A percentile compares a stretch with the other conserved stretches of the same genome.
Evolutionary conservation across 371 early-diverging fungal species (phyloP).

Genomic region (Mortierella sp.): DNA sequence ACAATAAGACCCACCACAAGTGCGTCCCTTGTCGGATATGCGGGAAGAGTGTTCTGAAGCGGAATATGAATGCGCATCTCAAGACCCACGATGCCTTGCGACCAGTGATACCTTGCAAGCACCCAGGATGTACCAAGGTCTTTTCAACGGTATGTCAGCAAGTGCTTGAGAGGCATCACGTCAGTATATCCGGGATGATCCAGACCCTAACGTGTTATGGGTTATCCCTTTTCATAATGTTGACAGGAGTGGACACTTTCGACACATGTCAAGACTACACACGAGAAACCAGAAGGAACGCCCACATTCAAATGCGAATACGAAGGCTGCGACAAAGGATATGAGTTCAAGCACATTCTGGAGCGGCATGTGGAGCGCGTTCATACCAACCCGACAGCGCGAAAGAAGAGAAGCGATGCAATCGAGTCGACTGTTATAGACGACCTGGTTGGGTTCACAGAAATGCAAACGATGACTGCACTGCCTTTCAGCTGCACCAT

Average conservation of each 20-base stretch:
- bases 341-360: slow-evolving; percentile 67
- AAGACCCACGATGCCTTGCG: slow-evolving; percentile 33
- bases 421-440: slow-evolving; percentile 14
- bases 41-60: slow-evolving; percentile 57
- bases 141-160: slow-evolving; percentile 53
- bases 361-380: slow-evolving; percentile 58
- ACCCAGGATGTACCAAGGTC: slow-evolving; percentile 36
- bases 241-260: slow-evolving; percentile 42
- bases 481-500: slow-evolving; percentile 23
- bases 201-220: no score
- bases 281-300: slow-evolving; percentile 43
- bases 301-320: slow-evolving; percentile 56
- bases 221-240: not conserved
- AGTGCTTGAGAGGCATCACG: no score
- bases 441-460: slow-evolving; percentile 23
- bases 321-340: slow-evolving; percentile 61
- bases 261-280: slow-evolving; percentile 56
- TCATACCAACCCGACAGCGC: slow-evolving; percentile 27
- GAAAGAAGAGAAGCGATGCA: slow-evolving; percentile 29
- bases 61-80: slow-evolving; percentile 24
- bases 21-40: slow-evolving; percentile 62
- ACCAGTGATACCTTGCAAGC: slow-evolving; percentile 17
- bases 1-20: slow-evolving; percentile 62
- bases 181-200: no score
- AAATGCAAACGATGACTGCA: slow-evolving; percentile 9